These are phyloP conservation scores for Podosphaera fusca DNA, from an alignment of 2,329 filamentous ascomycete genomes.

Conservation along the genomic window DNA sequence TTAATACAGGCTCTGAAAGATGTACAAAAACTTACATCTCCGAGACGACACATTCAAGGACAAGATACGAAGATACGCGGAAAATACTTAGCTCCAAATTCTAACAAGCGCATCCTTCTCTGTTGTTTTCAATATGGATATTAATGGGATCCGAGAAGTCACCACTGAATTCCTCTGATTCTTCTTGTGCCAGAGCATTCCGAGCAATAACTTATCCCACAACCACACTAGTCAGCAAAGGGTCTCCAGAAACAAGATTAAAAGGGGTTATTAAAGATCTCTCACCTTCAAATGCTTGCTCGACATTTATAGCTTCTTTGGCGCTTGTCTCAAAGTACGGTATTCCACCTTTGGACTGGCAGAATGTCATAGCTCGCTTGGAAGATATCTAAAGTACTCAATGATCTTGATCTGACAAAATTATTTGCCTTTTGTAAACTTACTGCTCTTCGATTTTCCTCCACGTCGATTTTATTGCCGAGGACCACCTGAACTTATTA, in stretches of 20 bases:
- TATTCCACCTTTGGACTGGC: constrained; percentile 89
- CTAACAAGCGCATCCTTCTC: constrained; percentile 84
- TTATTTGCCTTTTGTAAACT: constrained; percentile 12
- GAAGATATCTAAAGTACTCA: constrained; percentile 46
- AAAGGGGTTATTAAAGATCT: not conserved
- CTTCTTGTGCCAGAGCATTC: constrained; percentile 87
- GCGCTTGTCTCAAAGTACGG: constrained; percentile 98
- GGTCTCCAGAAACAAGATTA: not conserved
- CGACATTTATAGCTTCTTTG: constrained; percentile 95
- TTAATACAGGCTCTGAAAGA: not conserved
- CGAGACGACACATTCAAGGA: not conserved
- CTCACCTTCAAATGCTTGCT: constrained; percentile 51
- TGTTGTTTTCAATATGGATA: constrained; percentile 85
- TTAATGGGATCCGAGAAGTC: constrained; percentile 97
- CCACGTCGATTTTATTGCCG: constrained; percentile 97
- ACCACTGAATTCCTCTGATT: constrained; percentile 90
- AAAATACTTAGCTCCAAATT: constrained; percentile 1
- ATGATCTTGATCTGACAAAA: constrained; percentile 7
- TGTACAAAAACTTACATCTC: not conserved
- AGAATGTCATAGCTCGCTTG: constrained; percentile 92
- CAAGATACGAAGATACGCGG: not conserved
- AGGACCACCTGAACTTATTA: constrained; percentile 47
- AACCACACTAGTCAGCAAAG: not conserved
- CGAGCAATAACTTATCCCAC: constrained; percentile 58
- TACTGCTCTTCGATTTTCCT: constrained; percentile 88